These are phyloP conservation scores for Cyclostephanos invisitatus DNA, from an alignment of 108 stramenopile species.

Conservation along the genomic window DNA sequence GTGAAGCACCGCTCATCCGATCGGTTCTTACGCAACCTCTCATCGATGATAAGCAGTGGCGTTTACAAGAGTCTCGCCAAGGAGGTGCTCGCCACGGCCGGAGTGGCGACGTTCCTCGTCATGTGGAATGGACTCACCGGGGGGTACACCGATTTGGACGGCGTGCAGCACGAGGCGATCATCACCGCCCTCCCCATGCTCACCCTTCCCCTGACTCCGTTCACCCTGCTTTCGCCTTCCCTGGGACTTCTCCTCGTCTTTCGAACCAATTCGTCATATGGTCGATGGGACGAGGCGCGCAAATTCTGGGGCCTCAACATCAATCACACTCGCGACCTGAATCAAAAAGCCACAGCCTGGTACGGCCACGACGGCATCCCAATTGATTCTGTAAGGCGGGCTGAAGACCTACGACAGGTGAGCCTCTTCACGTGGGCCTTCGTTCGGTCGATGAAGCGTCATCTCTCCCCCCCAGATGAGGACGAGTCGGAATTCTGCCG, in stretches of 20 bases:
- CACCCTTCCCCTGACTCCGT: slow-evolving; percentile 63
- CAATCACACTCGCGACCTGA: slow-evolving; percentile 76
- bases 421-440: slow-evolving; percentile 74
- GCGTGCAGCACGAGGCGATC: slow-evolving; percentile 50
- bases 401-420: slow-evolving; percentile 53
- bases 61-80: slow-evolving; percentile 64
- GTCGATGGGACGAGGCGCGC: slow-evolving; percentile 84
- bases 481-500: slow-evolving; percentile 59
- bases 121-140: slow-evolving; percentile 58
- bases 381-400: slow-evolving; percentile 42
- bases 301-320: slow-evolving; percentile 83
- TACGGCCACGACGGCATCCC: slow-evolving; percentile 51
- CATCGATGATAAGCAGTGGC: slow-evolving; percentile 49
- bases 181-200: slow-evolving; percentile 36
- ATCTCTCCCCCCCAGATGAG: slow-evolving; percentile 66
- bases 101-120: slow-evolving; percentile 53
- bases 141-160: slow-evolving; percentile 64
- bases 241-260: slow-evolving; percentile 76
- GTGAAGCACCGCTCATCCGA: slow-evolving; percentile 63
- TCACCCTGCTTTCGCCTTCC: slow-evolving; percentile 65
- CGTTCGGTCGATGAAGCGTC: slow-evolving; percentile 75
- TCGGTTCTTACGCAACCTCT: slow-evolving; percentile 61
- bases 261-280: slow-evolving; percentile 77
- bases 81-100: slow-evolving; percentile 53
- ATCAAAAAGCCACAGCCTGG: slow-evolving; percentile 69